phyloP scores from a whole-genome alignment of 352 stramenopile species.

The Globisporangium parvum region DNA sequence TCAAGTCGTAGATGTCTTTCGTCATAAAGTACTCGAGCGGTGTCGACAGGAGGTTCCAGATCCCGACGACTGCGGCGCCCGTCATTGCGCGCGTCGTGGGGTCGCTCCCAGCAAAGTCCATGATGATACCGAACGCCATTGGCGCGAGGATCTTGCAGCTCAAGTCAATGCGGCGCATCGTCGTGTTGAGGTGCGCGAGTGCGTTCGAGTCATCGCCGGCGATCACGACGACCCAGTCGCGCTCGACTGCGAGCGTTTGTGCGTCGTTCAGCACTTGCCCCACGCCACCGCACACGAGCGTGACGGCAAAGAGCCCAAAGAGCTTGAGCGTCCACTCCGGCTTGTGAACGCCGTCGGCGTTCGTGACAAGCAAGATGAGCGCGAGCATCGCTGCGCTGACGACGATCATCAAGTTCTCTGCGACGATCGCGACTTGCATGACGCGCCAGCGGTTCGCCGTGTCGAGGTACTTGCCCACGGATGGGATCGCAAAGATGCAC shows the following conservation, averaged over 20 bases:
- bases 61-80: slow-evolving; percentile 48
- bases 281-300: slow-evolving; percentile 56
- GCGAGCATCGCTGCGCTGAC: slow-evolving; percentile 55
- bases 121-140: slow-evolving; percentile 71
- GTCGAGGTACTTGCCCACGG: slow-evolving; percentile 58
- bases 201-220: slow-evolving; percentile 30
- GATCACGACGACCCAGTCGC: slow-evolving; percentile 87
- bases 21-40: slow-evolving; percentile 76
- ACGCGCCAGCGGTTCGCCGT: slow-evolving; percentile 55
- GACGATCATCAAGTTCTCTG: slow-evolving; percentile 77
- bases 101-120: slow-evolving; percentile 64
- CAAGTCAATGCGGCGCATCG: slow-evolving; percentile 78
- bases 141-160: slow-evolving; percentile 72
- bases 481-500: slow-evolving; percentile 65
- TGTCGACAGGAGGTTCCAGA: slow-evolving; percentile 79
- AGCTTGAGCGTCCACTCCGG: slow-evolving; percentile 48
- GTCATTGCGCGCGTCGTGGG: slow-evolving; percentile 58
- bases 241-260: slow-evolving; percentile 73
- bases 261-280: slow-evolving; percentile 74
- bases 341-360: slow-evolving; percentile 49
- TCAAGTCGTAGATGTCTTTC: slow-evolving; percentile 57
- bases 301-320: slow-evolving; percentile 36
- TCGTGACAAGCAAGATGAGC: slow-evolving; percentile 55
- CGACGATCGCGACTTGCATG: slow-evolving; percentile 65
- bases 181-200: slow-evolving; percentile 71